phyloP scores from a whole-genome alignment of 345 rosid species.

The Eucalyptus victrix region DNA sequence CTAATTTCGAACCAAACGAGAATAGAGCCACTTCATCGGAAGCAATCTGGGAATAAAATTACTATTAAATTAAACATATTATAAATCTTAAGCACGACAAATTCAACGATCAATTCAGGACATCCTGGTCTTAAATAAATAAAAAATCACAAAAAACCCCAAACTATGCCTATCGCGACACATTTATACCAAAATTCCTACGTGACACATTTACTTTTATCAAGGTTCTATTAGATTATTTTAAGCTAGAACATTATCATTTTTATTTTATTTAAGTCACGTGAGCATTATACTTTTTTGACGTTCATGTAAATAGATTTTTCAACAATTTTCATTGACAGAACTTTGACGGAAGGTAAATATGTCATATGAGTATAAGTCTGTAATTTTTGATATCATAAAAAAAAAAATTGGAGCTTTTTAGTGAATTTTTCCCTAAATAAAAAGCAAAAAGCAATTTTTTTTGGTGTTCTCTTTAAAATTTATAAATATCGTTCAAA shows the following conservation, averaged over 20 bases:
- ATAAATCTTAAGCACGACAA: background rate
- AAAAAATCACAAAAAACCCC: no score
- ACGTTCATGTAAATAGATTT: no score
- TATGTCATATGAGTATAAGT: no score
- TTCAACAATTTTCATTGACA: no score
- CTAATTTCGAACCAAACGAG: background rate
- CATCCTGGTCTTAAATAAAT: background rate
- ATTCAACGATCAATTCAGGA: background rate
- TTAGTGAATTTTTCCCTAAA: background rate
- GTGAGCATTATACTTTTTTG: background rate
- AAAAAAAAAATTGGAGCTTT: no score
- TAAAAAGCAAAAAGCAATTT: no score
- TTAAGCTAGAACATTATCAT: rapidly evolving
- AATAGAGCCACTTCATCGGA: background rate
- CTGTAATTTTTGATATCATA: no score
- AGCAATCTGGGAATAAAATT: background rate
- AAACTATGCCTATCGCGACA: no score
- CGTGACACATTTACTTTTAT: background rate
- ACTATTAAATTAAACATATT: background rate
- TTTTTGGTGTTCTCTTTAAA: background rate
- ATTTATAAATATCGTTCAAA: background rate
- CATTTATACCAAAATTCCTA: no score
- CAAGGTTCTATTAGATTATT: background rate
- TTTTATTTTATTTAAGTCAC: no score
- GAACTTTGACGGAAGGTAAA: background rate